Evolutionary conservation across 1,139 yeast species (phyloP).

Genomic region (Sugiyamaella sp.): DNA sequence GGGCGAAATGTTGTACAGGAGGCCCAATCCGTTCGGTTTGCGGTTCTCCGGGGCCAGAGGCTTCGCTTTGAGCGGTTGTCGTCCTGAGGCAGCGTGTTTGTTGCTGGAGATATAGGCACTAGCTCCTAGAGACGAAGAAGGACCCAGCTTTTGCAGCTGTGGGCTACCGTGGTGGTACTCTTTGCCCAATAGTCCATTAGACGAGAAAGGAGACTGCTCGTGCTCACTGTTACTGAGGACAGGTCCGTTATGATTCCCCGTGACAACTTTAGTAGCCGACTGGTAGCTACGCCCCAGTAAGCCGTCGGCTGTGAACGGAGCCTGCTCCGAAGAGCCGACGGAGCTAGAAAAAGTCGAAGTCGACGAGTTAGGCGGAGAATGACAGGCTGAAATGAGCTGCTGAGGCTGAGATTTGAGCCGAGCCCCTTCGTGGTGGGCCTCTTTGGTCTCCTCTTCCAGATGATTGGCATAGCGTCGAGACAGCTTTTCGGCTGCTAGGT

Average conservation of each 20-base stretch:
- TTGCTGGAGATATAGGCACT: background rate
- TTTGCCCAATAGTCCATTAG: background rate
- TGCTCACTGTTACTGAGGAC: background rate
- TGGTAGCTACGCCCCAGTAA: slow-evolving; percentile 3
- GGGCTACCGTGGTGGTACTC: background rate
- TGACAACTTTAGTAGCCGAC: background rate
- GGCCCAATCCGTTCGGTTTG: background rate
- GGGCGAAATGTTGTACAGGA: background rate
- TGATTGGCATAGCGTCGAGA: slow-evolving; percentile 4
- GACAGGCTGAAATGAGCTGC: slow-evolving; percentile 11
- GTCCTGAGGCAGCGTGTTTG: background rate
- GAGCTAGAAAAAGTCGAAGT: slow-evolving; percentile 13
- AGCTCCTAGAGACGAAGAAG: too few species aligned
- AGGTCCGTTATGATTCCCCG: background rate
- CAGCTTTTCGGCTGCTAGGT: slow-evolving; percentile 28
- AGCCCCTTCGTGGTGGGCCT: background rate
- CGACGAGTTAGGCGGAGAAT: slow-evolving; percentile 14
- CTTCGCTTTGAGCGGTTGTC: slow-evolving; percentile 5
- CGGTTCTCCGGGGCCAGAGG: background rate
- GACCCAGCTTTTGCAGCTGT: background rate
- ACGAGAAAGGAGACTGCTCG: background rate
- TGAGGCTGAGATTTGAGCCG: too few species aligned
- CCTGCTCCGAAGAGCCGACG: background rate
- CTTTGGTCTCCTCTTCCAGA: background rate
- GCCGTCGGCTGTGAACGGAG: slow-evolving; percentile 6